Conservation (phyloP, 306 rosid species). For the Vigna angularis region DNA sequence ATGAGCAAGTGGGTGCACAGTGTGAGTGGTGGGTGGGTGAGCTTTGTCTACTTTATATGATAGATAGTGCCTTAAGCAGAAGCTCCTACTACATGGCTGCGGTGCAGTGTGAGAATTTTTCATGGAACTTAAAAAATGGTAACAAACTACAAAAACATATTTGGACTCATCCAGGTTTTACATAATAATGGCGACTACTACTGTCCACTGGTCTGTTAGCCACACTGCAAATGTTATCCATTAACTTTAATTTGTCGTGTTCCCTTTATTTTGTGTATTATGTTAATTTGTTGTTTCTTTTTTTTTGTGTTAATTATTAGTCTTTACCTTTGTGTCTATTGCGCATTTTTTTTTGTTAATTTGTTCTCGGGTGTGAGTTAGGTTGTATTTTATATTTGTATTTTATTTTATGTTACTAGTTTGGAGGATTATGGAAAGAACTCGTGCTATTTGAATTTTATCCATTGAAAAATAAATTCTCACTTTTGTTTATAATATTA, state of each 20-base stretch:
- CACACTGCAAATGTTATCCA: slow-evolving; percentile 25
- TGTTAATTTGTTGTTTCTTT: slow-evolving; percentile 5
- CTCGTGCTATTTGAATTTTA: neutral
- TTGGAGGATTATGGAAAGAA: neutral
- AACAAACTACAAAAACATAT: slow-evolving; percentile 9
- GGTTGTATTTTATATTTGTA: no score
- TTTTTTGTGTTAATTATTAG: neutral
- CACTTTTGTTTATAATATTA: neutral
- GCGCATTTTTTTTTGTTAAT: neutral
- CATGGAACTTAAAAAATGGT: slow-evolving; percentile 39
- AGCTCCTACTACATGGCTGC: slow-evolving; percentile 34
- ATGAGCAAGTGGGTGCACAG: slow-evolving; percentile 16
- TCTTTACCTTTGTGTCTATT: neutral
- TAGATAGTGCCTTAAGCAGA: slow-evolving; percentile 23
- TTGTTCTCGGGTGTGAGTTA: neutral
- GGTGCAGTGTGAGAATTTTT: slow-evolving; percentile 16
- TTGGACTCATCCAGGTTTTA: slow-evolving; percentile 12
- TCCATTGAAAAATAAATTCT: neutral
- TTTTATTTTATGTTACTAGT: neutral
- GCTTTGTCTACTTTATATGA: neutral
- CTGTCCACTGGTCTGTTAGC: slow-evolving; percentile 40
- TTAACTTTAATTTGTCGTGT: neutral
- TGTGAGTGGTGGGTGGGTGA: neutral
- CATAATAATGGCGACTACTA: neutral
- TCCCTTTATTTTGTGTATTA: neutral